Evolutionary conservation across 805 yeast genomes (phyloP), one percentile per base, ranked within the genome.

Genomic region (Candida andamanensis): DNA sequence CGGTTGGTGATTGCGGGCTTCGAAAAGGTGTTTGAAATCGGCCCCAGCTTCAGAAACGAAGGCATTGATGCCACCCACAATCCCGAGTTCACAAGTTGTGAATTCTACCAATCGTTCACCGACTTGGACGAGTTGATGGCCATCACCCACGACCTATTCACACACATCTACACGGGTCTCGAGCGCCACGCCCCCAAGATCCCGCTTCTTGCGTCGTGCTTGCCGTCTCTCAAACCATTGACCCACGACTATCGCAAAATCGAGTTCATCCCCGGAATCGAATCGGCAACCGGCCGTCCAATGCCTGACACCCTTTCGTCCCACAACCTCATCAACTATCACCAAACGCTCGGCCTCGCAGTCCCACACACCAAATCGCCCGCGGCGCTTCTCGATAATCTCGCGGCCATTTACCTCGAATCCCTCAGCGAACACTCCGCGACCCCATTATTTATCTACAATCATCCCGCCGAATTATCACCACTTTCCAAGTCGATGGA

Each of bases 41-140:
- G 97, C 1, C 70, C 74, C 32, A 78, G 70, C 28, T 92, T 89
- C 56, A 68, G 98, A 46, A 92, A 92, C 49, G 98, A 92, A 58
- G 95, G 97, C 5, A 69, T 90, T 17, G 98, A 90, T 52, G 67
- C 82, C 2, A 84, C 95, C 0, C 98, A 90, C 54, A 92, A 90
- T 56, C 95, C 96, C 0, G 98, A 90, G 50, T 90, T 89, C 52
- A 80, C 95, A 1, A 76, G 86, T 2, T 78, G 95, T 51, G 98
- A 90, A 52, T 84, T 86, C 46, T 90, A 90, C 53, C 83, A 81
- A 46, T 69, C 84, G 0, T 87, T 72, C 49, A 76, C 81, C 1
- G 64, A 72, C 7, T 59, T 92, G 42, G 71, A 74, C 1, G 83
- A 83, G 17, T 60, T 90, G 37, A 82, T 86, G 70, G 37, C 35